Base-by-base conservation (phyloP, 1,284 basidiomycete genomes). In the Cryptococcus sp. region DNA sequence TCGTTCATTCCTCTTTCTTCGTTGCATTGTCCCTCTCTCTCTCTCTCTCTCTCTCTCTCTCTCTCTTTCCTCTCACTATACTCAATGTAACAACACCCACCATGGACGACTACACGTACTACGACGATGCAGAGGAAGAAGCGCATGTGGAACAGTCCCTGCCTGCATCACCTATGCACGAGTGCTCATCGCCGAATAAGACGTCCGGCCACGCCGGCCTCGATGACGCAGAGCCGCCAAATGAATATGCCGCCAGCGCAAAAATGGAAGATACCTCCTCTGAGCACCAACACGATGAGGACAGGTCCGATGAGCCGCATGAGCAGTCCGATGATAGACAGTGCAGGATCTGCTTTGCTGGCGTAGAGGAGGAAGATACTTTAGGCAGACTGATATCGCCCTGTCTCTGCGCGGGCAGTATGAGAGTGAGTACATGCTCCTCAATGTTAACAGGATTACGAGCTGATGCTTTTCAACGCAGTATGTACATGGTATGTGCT, bases 301-400 rank as follows among this genome's bases (percentile, higher is more conserved):
- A n/a, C 16, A 6, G 2, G 11, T 22, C 5, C 42, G 42, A n/a
- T 45, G 13, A 45, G n/a, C 8, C 22, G 8, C 50, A 46, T 5
- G 61, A 45, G 41, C 55, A 40, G 5, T 19, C 50, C 17, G 72
- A 73, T 47, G 72, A 76, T n/a, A 54, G 66, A 40, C 69, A 73
- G 49, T 79, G 77, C 61, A 57, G 77, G 45, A 79, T 79, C 53
- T 79, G 77, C 51, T 74, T 79, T 31, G 60, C 65, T 3, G 75
- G 75, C 3, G 53, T 50, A 16, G 75, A 77, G 47, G 76, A 79
- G 39, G 73, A 76, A 54, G 61, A 50, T 5, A 64, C 67, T 10
- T 27, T 74, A 42, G 77, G 77, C 2, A 67, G 72, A 17, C 54
- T 79, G 64, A 78, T 79, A 50, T 72, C 69, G 16, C 77, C 77